phyloP scores from a whole-genome alignment of 75 land plant genomes.

The Picea sitchensis region DNA sequence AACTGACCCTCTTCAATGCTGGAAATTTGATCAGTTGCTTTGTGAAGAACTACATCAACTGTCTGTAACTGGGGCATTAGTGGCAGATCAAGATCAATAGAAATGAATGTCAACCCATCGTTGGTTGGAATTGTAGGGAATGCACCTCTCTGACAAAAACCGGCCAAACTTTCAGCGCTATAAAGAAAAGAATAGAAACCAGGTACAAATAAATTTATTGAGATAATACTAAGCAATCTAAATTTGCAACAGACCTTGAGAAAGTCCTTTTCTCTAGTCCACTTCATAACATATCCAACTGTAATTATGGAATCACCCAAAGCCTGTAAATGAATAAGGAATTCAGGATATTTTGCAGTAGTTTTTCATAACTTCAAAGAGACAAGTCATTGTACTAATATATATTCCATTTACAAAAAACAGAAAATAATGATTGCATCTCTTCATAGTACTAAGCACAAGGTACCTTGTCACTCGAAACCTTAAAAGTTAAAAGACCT shows the following conservation, averaged over 20 bases:
- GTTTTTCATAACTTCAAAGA: neutral
- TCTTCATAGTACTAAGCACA: neutral
- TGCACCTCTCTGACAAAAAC: slow-evolving; percentile 81
- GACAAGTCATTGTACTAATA: neutral
- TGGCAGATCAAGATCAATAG: slow-evolving; percentile 49
- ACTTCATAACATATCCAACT: slow-evolving; percentile 72
- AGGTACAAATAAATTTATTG: neutral
- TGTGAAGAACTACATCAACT: slow-evolving; percentile 79
- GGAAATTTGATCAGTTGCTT: slow-evolving; percentile 94
- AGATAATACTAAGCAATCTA: neutral
- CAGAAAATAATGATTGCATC: neutral
- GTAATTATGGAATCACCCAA: neutral
- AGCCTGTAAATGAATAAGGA: slow-evolving; percentile 10
- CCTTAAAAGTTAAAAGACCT: neutral
- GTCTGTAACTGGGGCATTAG: slow-evolving; percentile 52
- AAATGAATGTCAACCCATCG: slow-evolving; percentile 70
- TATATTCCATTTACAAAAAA: neutral
- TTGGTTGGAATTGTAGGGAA: slow-evolving; percentile 64
- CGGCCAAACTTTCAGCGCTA: neutral
- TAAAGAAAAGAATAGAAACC: neutral
- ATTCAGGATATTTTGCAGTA: neutral
- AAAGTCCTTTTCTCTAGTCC: slow-evolving; percentile 74
- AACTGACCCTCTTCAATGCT: slow-evolving; percentile 28
- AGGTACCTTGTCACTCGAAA: neutral
- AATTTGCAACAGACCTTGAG: slow-evolving; percentile 37